Base-by-base conservation (phyloP, 495 filamentous ascomycete genomes). In the Penicillium atrosanguineum region DNA sequence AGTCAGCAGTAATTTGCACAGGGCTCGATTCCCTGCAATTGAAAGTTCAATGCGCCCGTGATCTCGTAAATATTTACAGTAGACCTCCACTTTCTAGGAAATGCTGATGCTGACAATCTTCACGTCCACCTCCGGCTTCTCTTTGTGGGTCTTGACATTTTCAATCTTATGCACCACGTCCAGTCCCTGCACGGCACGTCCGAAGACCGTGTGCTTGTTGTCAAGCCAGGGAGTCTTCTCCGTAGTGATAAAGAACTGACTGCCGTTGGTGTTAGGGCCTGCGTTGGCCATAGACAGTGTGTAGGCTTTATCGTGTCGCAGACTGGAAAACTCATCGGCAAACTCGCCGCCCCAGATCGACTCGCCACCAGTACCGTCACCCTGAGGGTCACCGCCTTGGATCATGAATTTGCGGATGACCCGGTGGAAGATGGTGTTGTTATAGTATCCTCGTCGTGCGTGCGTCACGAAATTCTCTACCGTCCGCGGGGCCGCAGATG, bases 341-440 rank as follows among this genome's bases (percentile, higher is more conserved):
- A 99, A 99, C 65, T 97, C 91, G 14, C 79, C 85, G 15, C 92
- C 94, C 94, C 95, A 97, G 69, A 99, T 97, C 58, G 86, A 90
- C 72, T 97, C 93, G 21, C 94, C 94, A 18, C 94, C 94, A 0
- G 92, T 97, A 4, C 94, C 94, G 62, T 99, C 93, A 12, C 94
- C 94, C 3, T 96, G 71, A 0, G 95, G 95, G 65, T 99, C 94
- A 36, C 94, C 94, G 45, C 91, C 71, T 55, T 86, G 83, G 51
- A 99, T 96, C 94, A 99, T 99, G 73, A 99, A 99, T 65, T 97
- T 97, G 53, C 87, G 84, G 63, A 99, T 97, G 7, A 99, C 87
- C 16, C 94, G 87, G 70, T 99, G 94, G 79, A 99, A 99, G 57
- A 96, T 92, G 12, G 91, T 91, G 68, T 89, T 88, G 71, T 97